Evolutionary conservation across 2,329 filamentous ascomycete species (phyloP), one percentile per base, ranked within the genome.

Genomic region (Colletotrichum eremochloae): DNA sequence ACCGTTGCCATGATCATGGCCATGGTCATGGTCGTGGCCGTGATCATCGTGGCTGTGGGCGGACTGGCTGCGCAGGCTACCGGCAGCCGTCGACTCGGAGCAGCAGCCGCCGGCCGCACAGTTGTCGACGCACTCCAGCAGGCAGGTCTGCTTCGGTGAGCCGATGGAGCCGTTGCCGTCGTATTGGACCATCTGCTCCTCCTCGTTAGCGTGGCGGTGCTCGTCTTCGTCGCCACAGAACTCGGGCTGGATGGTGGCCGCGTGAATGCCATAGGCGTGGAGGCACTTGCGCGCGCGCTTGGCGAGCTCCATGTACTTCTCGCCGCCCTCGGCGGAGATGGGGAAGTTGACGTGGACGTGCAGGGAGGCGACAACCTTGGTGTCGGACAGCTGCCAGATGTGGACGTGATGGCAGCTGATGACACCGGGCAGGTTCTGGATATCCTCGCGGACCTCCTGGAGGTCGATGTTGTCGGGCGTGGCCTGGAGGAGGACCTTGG

Each of bases 361-460:
- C 82, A 99, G 90, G 14, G 93, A 96, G 15, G 96, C 96, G 48
- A 99, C 93, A 44, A 97, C 87, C 85, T 98, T 97, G 64, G 95
- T 96, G 80, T 98, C 96, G 20, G 93, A 97, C 44, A 99, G 89
- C 82, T 98, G 96, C 96, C 96, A 99, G 74, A 99, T 95, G 80
- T 99, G 96, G 31, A 99, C 88, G 81, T 99, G 96, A 82, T 99
- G 96, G 79, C 95, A 97, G 80, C 93, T 94, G 73, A 96, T 86
- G 60, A 99, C 93, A 53, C 95, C 95, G 0, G 93, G 92, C 7
- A 99, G 90, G 20, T 89, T 85, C 79, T 95, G 90, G 66, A 99
- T 97, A 80, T 99, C 96, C 75, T 96, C 92, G 76, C 94, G 93
- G 81, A 99, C 96, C 72, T 98, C 94, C 75, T 95, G 92, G 68